Conservation (phyloP, 768 basidiomycete species). For the Gyrodon lividus region DNA sequence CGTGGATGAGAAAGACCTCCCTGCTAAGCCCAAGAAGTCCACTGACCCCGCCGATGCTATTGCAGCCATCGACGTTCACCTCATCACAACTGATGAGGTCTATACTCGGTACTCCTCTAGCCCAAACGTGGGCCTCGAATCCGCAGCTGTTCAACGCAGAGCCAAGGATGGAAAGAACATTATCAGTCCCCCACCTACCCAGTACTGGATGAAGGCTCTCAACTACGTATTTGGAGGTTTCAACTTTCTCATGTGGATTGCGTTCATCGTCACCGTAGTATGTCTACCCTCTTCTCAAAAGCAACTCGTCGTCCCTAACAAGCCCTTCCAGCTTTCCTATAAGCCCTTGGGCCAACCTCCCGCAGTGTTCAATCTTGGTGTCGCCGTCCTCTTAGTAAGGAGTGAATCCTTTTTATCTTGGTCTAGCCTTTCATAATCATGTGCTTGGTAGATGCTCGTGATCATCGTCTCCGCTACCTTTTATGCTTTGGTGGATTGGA, state of each 20-base stretch:
- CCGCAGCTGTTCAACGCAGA: conserved; percentile 40
- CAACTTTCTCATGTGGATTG: conserved; percentile 55
- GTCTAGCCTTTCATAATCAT: background rate
- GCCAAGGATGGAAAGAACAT: conserved; percentile 44
- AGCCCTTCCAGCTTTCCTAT: conserved; percentile 45
- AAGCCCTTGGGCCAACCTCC: conserved; percentile 49
- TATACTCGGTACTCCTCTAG: conserved; percentile 44
- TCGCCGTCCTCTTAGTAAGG: conserved; percentile 49
- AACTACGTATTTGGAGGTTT: conserved; percentile 60
- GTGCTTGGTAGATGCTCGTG: conserved; percentile 37
- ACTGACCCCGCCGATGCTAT: conserved; percentile 39
- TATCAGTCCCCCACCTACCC: conserved; percentile 47
- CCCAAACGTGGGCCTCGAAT: conserved; percentile 47
- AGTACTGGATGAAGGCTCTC: conserved; percentile 48
- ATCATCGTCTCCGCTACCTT: conserved; percentile 43
- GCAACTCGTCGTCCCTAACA: background rate
- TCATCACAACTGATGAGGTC: conserved; percentile 40
- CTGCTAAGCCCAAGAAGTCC: conserved; percentile 16
- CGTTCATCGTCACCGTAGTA: conserved; percentile 47
- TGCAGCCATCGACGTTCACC: conserved; percentile 49
- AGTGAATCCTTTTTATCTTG: conserved; percentile 12
- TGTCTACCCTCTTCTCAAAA: conserved; percentile 12
- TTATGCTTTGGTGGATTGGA: conserved; percentile 52
- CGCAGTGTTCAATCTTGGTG: conserved; percentile 45
- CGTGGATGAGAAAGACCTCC: conserved; percentile 31